phyloP scores from a whole-genome alignment of 164 flowering plant genomes.

The Kingdonia uniflora region DNA sequence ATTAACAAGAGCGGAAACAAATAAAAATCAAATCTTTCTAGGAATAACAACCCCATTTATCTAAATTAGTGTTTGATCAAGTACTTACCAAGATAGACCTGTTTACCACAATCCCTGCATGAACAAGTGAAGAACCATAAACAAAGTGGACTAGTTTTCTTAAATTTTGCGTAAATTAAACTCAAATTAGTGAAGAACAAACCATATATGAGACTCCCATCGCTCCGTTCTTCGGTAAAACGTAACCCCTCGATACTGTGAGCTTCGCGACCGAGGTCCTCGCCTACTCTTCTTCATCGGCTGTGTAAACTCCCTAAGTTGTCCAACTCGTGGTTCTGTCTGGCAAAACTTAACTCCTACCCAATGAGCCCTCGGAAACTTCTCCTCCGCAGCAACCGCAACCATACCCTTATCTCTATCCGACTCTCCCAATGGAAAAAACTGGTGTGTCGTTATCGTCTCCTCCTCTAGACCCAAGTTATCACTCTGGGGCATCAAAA shows the following conservation, averaged over 20 bases:
- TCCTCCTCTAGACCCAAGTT: constrained; percentile 15
- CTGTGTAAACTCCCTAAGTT: constrained; percentile 19
- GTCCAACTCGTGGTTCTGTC: constrained; percentile 24
- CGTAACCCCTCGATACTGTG: constrained; percentile 76
- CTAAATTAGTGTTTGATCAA: neutral
- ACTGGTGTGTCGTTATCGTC: constrained; percentile 56
- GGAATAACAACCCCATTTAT: neutral
- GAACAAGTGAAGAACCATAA: neutral
- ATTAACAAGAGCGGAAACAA: neutral
- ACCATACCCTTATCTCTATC: constrained; percentile 15
- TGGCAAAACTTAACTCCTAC: constrained; percentile 75
- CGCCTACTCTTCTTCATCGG: constrained; percentile 87
- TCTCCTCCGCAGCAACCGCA: neutral
- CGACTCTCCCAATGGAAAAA: constrained; percentile 58
- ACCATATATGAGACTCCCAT: constrained; percentile 99
- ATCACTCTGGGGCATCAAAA: too few species aligned
- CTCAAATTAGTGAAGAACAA: constrained; percentile 5
- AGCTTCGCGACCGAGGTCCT: constrained; percentile 92
- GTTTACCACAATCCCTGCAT: constrained; percentile 13
- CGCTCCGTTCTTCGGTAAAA: constrained; percentile 78
- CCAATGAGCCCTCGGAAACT: constrained; percentile 84
- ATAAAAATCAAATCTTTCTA: neutral
- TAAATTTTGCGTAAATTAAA: neutral
- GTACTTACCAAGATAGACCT: constrained; percentile 10
- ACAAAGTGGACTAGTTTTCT: neutral